phyloP scores from a whole-genome alignment of 2,329 filamentous ascomycete species.

The Alternaria metachromatica region DNA sequence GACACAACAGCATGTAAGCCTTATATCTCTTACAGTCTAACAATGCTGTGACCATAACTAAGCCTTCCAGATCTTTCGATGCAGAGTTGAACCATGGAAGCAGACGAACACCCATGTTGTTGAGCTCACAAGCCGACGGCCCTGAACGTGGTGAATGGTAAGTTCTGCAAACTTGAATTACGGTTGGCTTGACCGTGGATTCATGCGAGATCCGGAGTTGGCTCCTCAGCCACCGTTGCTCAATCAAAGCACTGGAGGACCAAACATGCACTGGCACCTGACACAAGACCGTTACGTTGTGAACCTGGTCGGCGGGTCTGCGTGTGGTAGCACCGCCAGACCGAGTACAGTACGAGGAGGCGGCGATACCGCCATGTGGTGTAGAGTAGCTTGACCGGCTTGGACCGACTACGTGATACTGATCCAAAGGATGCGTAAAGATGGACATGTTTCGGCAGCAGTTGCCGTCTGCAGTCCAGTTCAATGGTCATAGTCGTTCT shows the following conservation, averaged over 20 bases:
- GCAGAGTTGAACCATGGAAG: slow-evolving; percentile 15
- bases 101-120: background rate
- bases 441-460: background rate
- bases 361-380: slow-evolving; percentile 36
- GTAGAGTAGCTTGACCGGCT: slow-evolving; percentile 22
- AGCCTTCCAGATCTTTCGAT: slow-evolving; percentile 30
- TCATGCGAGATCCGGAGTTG: slow-evolving; percentile 2
- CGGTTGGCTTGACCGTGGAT: slow-evolving; percentile 6
- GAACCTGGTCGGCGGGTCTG: slow-evolving; percentile 45
- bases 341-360: slow-evolving; percentile 21
- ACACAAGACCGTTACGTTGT: slow-evolving; percentile 39
- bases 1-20: slow-evolving; percentile 24
- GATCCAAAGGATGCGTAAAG: background rate
- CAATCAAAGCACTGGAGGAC: slow-evolving; percentile 19
- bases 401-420: slow-evolving; percentile 12
- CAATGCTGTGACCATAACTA: slow-evolving; percentile 27
- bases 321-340: slow-evolving; percentile 36
- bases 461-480: background rate
- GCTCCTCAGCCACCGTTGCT: background rate
- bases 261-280: slow-evolving; percentile 40
- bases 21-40: slow-evolving; percentile 17
- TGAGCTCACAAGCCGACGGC: background rate
- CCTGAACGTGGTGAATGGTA: background rate
- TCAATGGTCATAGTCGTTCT: slow-evolving; percentile 10
- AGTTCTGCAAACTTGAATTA: too few relatives aligned